These are phyloP conservation scores for Trichophyton rubrum DNA, from an alignment of 2,329 filamentous ascomycete genomes.

Conservation along the genomic window DNA sequence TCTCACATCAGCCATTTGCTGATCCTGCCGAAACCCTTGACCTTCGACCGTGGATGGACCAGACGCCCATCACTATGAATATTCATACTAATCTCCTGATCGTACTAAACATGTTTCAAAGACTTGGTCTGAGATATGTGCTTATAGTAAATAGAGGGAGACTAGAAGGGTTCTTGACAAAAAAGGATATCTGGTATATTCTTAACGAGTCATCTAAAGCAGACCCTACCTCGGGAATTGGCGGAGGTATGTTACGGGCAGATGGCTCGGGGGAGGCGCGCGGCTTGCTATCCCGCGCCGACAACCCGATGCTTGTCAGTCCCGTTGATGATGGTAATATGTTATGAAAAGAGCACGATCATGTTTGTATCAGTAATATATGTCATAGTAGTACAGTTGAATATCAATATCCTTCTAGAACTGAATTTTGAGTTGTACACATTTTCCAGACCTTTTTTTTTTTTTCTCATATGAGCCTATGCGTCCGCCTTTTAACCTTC, in stretches of 20 bases:
- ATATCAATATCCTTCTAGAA: not conserved
- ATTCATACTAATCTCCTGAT: slow-evolving; percentile 64
- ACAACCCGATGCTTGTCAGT: not conserved
- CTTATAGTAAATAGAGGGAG: slow-evolving; percentile 72
- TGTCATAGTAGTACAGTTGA: not conserved
- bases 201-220: slow-evolving; percentile 61
- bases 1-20: slow-evolving; percentile 68
- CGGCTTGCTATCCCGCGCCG: slow-evolving; percentile 8
- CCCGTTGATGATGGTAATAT: not conserved
- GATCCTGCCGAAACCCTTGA: slow-evolving; percentile 71
- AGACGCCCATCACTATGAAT: slow-evolving; percentile 85
- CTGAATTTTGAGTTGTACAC: not conserved
- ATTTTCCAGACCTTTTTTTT: not conserved
- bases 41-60: slow-evolving; percentile 95
- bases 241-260: slow-evolving; percentile 19
- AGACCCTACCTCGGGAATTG: slow-evolving; percentile 20
- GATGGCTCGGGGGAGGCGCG: slow-evolving; percentile 22
- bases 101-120: slow-evolving; percentile 88
- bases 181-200: slow-evolving; percentile 95
- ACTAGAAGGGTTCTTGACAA: slow-evolving; percentile 76
- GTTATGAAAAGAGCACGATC: not conserved
- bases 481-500: not conserved
- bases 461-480: not conserved
- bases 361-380: not conserved
- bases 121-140: slow-evolving; percentile 80